These are phyloP conservation scores for Claviceps cyperi DNA, from an alignment of 2,329 filamentous ascomycete genomes.

Conservation along the genomic window DNA sequence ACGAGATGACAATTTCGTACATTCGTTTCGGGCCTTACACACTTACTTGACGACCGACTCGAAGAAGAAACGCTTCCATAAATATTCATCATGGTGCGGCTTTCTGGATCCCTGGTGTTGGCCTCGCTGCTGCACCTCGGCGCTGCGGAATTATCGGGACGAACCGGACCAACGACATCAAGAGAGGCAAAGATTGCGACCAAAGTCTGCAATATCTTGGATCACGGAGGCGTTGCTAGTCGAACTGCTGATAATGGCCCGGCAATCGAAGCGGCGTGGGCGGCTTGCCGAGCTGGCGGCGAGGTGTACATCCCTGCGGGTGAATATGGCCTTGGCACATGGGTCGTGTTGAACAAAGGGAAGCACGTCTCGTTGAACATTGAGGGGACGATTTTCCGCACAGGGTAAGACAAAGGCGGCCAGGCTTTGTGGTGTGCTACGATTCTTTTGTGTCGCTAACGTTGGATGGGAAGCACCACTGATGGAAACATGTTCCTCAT, in stretches of 20 bases:
- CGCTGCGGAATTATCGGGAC: neutral
- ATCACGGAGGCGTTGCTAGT: neutral
- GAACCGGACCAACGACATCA: neutral
- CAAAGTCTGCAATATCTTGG: neutral
- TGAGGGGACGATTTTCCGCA: neutral
- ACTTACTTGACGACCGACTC: no score
- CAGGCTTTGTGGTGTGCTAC: neutral
- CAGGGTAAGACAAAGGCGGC: neutral
- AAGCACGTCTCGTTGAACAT: neutral
- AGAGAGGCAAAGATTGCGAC: neutral
- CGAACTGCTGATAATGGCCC: neutral
- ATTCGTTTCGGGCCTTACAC: no score
- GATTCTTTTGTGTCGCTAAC: neutral
- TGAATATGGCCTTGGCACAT: neutral
- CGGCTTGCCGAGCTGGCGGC: neutral
- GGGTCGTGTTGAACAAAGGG: neutral
- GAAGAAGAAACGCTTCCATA: no score
- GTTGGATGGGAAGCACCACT: neutral
- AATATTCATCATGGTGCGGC: neutral
- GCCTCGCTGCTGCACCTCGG: neutral
- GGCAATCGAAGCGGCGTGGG: neutral
- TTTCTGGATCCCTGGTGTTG: neutral
- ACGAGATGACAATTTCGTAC: no score
- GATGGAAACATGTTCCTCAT: neutral
- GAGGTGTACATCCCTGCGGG: neutral